Conservation (phyloP, 2,329 filamentous ascomycete genomes). For the Laburnicola sp. region DNA sequence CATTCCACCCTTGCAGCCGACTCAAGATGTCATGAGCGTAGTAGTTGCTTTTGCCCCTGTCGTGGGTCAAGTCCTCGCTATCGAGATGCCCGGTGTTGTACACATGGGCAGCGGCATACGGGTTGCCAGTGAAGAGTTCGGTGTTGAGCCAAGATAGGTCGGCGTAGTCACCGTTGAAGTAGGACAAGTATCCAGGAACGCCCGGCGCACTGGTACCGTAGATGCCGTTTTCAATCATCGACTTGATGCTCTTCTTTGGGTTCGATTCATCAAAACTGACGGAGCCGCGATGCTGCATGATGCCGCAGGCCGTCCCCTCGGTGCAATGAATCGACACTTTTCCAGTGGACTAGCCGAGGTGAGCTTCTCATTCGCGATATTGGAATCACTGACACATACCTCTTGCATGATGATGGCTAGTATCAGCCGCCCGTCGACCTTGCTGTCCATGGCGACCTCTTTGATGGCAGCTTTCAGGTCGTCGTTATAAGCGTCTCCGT, state of each 20-base stretch:
- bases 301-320: conserved; percentile 17
- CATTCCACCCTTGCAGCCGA: conserved; percentile 22
- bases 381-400: conserved; percentile 4
- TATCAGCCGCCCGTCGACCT: conserved; percentile 22
- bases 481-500: conserved; percentile 7
- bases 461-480: conserved; percentile 17
- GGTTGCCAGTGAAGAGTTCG: conserved; percentile 14
- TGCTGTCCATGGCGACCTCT: conserved; percentile 10
- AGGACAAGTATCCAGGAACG: conserved; percentile 14
- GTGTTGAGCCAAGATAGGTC: conserved; percentile 12
- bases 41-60: conserved; percentile 10
- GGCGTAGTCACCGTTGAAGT: conserved; percentile 13
- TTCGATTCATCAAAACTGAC: conserved; percentile 3
- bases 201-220: conserved; percentile 7
- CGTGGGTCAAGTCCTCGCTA: conserved; percentile 8
- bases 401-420: conserved; percentile 23
- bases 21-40: conserved; percentile 23
- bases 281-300: conserved; percentile 21
- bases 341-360: conserved; percentile 16
- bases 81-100: conserved; percentile 19
- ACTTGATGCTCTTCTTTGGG: conserved; percentile 16
- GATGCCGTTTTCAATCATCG: conserved; percentile 17
- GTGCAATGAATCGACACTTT: conserved; percentile 19
- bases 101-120: conserved; percentile 17
- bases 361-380: not conserved